Percentiles rank a stretch among this genome's conserved stretches.
Conservation (phyloP, 768 basidiomycete genomes). For the Tephrocybe sp. region DNA sequence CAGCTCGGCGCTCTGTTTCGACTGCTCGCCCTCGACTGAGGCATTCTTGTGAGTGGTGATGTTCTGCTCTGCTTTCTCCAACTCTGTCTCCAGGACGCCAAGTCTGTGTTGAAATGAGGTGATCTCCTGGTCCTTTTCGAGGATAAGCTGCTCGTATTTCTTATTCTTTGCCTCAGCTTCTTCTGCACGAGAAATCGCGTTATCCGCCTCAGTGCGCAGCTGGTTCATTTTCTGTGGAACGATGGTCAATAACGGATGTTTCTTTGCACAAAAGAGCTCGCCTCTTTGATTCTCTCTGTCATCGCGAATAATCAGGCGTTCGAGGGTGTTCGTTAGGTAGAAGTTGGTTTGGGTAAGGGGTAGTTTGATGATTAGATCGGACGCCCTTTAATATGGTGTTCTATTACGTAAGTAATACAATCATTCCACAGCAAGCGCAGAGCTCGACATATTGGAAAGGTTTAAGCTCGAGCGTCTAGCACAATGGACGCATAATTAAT, state of each 20-base stretch:
- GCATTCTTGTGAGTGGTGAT: slow-evolving; percentile 63
- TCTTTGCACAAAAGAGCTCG: slow-evolving; percentile 16
- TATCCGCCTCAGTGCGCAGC: slow-evolving; percentile 85
- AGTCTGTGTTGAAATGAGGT: slow-evolving; percentile 75
- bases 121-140: slow-evolving; percentile 85
- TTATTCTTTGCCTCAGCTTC: slow-evolving; percentile 83
- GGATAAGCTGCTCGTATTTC: slow-evolving; percentile 64
- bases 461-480: background rate
- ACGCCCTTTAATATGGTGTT: slow-evolving; percentile 16
- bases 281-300: slow-evolving; percentile 55
- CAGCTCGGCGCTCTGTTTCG: slow-evolving; percentile 69
- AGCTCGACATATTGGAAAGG: background rate
- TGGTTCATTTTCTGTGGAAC: slow-evolving; percentile 65
- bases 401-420: slow-evolving; percentile 17
- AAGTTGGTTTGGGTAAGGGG: slow-evolving; percentile 22
- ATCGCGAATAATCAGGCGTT: slow-evolving; percentile 26
- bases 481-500: background rate
- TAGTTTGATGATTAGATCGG: slow-evolving; percentile 33
- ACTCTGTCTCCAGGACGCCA: slow-evolving; percentile 56
- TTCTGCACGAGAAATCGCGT: slow-evolving; percentile 79
- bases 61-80: slow-evolving; percentile 69
- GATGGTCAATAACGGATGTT: slow-evolving; percentile 19
- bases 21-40: slow-evolving; percentile 65
- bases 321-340: slow-evolving; percentile 18
- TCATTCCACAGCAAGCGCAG: background rate